Conservation (phyloP, 148 eudicot species). For the Chenopodium quinoa region DNA sequence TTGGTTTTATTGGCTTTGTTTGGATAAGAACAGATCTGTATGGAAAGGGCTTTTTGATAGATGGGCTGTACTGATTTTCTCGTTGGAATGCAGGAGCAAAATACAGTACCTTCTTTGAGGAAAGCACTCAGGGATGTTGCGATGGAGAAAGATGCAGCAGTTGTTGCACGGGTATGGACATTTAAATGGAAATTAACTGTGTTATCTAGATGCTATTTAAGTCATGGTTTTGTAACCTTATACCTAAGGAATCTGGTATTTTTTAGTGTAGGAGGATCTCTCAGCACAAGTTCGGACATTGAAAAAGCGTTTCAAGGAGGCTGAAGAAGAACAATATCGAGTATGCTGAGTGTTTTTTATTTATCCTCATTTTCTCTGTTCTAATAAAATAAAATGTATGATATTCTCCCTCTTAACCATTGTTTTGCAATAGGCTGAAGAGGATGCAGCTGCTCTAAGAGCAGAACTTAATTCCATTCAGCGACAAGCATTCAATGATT, state of each 20-base stretch:
- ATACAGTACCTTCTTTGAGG: slow-evolving; percentile 75
- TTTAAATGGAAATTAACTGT: background rate
- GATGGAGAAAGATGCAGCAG: slow-evolving; percentile 99
- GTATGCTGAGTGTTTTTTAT: slow-evolving; percentile 35
- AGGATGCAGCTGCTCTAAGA: slow-evolving; percentile 90
- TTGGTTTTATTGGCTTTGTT: background rate
- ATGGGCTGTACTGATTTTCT: background rate
- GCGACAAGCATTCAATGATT: slow-evolving; percentile 69
- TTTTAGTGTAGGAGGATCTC: slow-evolving; percentile 87
- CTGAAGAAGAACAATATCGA: slow-evolving; percentile 96
- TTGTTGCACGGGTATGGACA: slow-evolving; percentile 80
- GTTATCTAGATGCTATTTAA: background rate
- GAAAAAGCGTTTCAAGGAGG: slow-evolving; percentile 83
- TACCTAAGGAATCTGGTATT: slow-evolving; percentile 23
- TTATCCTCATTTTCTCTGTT: background rate
- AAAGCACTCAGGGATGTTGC: slow-evolving; percentile 94
- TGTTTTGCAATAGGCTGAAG: slow-evolving; percentile 74
- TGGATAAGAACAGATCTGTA: background rate
- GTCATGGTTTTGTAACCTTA: slow-evolving; percentile 12
- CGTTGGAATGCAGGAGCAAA: slow-evolving; percentile 62
- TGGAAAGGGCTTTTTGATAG: slow-evolving; percentile 1
- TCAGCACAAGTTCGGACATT: slow-evolving; percentile 79
- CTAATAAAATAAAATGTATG: background rate
- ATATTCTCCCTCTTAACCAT: slow-evolving; percentile 24
- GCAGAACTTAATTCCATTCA: slow-evolving; percentile 85